These are phyloP conservation scores for Chloris gayana DNA, from an alignment of 176 grass and related monocot genomes.

Conservation along the genomic window DNA sequence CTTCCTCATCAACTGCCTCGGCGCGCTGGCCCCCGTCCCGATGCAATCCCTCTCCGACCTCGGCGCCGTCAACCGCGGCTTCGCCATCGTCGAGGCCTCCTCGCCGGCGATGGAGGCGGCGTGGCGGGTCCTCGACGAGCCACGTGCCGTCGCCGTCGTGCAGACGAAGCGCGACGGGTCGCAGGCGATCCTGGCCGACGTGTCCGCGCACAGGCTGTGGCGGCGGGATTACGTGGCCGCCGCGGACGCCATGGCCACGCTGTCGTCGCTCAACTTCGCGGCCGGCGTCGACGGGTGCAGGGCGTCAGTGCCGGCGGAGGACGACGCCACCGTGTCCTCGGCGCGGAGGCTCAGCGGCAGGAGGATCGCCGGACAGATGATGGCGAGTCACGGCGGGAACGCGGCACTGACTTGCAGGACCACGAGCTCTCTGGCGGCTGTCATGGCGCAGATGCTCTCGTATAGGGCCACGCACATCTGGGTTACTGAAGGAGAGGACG, in stretches of 20 bases:
- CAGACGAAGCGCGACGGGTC: slow-evolving; percentile 36
- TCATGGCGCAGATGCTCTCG: slow-evolving; percentile 73
- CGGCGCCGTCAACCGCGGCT: slow-evolving; percentile 42
- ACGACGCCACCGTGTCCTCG: not conserved
- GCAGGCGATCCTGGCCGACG: slow-evolving; percentile 49
- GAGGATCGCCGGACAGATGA: slow-evolving; percentile 27
- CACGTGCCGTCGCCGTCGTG: slow-evolving; percentile 52
- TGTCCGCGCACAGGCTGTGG: slow-evolving; percentile 63
- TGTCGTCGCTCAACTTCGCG: slow-evolving; percentile 48
- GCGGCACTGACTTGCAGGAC: slow-evolving; percentile 53
- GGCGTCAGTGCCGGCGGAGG: not conserved
- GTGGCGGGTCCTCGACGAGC: slow-evolving; percentile 30
- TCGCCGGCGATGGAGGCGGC: slow-evolving; percentile 43
- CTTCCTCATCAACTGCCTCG: slow-evolving; percentile 69
- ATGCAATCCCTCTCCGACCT: slow-evolving; percentile 59
- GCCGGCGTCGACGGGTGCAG: slow-evolving; percentile 32
- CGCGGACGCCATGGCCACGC: slow-evolving; percentile 57
- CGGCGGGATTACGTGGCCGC: slow-evolving; percentile 48
- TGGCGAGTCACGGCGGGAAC: slow-evolving; percentile 49
- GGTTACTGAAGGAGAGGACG: slow-evolving; percentile 41
- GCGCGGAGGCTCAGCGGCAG: slow-evolving; percentile 24
- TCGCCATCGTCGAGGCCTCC: slow-evolving; percentile 50
- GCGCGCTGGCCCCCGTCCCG: slow-evolving; percentile 60
- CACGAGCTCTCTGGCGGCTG: slow-evolving; percentile 61
- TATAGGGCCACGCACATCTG: slow-evolving; percentile 62